phyloP scores from a whole-genome alignment of 2,329 filamentous ascomycete species.

The Rhexocercosporidium sp. region DNA sequence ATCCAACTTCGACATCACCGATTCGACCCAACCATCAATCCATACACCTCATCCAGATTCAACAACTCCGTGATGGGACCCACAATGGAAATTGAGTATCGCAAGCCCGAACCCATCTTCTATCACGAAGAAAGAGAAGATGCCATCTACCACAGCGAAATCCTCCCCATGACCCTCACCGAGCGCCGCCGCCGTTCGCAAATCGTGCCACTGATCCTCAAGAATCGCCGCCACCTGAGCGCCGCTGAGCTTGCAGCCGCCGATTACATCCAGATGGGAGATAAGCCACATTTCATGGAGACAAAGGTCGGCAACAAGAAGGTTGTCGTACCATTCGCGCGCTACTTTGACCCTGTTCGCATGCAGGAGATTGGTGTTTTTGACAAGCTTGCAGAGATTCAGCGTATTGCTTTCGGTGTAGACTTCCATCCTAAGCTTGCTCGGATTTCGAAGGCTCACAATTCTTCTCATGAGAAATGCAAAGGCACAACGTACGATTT shows the following conservation, averaged over 20 bases:
- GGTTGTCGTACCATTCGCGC: not conserved
- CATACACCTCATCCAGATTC: not conserved
- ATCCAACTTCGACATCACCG: no score
- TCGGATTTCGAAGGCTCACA: not conserved
- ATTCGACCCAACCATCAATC: not conserved
- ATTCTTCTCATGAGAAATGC: not conserved
- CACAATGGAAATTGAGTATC: not conserved
- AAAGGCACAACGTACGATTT: not conserved
- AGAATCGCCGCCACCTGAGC: not conserved
- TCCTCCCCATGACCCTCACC: not conserved
- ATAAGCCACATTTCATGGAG: slow-evolving; percentile 9
- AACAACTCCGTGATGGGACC: not conserved
- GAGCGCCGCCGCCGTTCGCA: slow-evolving; percentile 2
- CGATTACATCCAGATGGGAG: slow-evolving; percentile 7
- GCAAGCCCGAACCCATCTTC: not conserved
- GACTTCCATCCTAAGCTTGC: slow-evolving; percentile 4
- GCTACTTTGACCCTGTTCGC: not conserved
- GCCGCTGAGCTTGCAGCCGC: not conserved
- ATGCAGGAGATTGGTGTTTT: not conserved
- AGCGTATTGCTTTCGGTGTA: not conserved
- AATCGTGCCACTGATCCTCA: not conserved
- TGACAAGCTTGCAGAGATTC: not conserved
- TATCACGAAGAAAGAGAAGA: not conserved
- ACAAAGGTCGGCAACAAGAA: not conserved
- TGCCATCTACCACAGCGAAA: slow-evolving; percentile 1